These are phyloP conservation scores for Obelidium mucronatum DNA, from an alignment of 192 early-diverging fungal genomes.

Conservation along the genomic window DNA sequence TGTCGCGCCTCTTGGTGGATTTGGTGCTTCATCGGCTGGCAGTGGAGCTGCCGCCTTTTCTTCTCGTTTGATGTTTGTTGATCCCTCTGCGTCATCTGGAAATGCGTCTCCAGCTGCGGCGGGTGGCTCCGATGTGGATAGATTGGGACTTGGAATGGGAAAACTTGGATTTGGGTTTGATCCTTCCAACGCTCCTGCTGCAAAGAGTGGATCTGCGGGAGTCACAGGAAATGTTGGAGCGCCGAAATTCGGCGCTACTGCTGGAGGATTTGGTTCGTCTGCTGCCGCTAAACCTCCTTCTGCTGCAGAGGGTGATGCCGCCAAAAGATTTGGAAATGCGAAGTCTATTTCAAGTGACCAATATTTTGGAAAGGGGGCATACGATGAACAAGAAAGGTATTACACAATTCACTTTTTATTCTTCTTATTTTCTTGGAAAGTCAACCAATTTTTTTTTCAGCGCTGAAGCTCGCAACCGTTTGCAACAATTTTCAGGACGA, in stretches of 20 bases:
- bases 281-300: not conserved
- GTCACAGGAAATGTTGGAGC: not conserved
- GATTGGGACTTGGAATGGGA: constrained; percentile 18
- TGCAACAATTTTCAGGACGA: constrained; percentile 60
- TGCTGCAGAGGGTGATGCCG: constrained; percentile 62
- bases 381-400: constrained; percentile 64
- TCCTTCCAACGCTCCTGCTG: constrained; percentile 2
- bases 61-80: constrained; percentile 58
- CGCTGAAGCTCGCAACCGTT: constrained; percentile 51
- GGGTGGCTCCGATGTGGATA: constrained; percentile 22
- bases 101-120: constrained; percentile 1
- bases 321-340: constrained; percentile 82
- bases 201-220: too few species aligned
- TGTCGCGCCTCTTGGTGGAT: constrained; percentile 34
- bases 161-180: constrained; percentile 48
- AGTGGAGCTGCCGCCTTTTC: constrained; percentile 30
- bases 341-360: constrained; percentile 93
- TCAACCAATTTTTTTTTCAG: constrained; percentile 39
- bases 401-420: not conserved
- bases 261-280: constrained; percentile 60
- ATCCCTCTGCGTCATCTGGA: constrained; percentile 14
- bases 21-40: not conserved
- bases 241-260: not conserved
- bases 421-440: constrained; percentile 27
- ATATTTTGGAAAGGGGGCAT: constrained; percentile 83